Percentiles rank a stretch among this genome's conserved stretches.
phyloP scores from a whole-genome alignment of 2,329 filamentous ascomycete species.

The Fulvia fulva region DNA sequence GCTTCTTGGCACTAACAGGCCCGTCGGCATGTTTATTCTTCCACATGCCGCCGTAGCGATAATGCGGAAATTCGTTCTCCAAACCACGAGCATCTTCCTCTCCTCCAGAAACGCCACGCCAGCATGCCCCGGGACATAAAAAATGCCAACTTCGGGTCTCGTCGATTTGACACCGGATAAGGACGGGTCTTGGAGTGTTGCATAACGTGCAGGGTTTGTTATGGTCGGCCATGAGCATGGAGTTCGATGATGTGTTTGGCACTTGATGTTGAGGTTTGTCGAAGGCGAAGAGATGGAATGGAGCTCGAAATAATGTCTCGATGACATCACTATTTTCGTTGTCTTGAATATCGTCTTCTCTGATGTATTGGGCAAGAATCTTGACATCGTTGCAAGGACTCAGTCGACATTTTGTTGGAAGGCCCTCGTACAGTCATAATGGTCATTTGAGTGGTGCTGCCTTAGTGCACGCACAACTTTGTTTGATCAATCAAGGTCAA shows the following conservation, averaged over 20 bases:
- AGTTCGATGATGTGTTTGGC: too few species aligned
- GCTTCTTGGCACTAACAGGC: slow-evolving; percentile 40
- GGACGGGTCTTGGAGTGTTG: slow-evolving; percentile 34
- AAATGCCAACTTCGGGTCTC: slow-evolving; percentile 40
- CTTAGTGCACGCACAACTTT: too few species aligned
- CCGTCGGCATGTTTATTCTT: slow-evolving; percentile 40
- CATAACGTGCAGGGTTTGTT: slow-evolving; percentile 43
- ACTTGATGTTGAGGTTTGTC: background rate
- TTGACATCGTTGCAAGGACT: too few species aligned
- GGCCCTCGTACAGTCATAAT: too few species aligned
- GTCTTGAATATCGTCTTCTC: too few species aligned
- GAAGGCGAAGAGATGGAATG: too few species aligned
- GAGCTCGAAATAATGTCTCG: too few species aligned
- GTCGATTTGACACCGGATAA: slow-evolving; percentile 45
- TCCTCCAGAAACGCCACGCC: slow-evolving; percentile 43
- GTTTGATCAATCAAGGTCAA: too few species aligned
- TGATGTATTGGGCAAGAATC: too few species aligned
- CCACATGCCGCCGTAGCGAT: slow-evolving; percentile 41
- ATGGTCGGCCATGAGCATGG: slow-evolving; percentile 11
- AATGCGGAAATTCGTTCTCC: slow-evolving; percentile 34
- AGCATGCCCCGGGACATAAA: slow-evolving; percentile 43
- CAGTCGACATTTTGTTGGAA: too few species aligned
- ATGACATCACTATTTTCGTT: too few species aligned
- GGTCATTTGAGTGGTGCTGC: too few species aligned
- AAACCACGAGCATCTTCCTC: slow-evolving; percentile 38